Base-by-base conservation (phyloP, 2,329 filamentous ascomycete species). In the Nemania serpens region DNA sequence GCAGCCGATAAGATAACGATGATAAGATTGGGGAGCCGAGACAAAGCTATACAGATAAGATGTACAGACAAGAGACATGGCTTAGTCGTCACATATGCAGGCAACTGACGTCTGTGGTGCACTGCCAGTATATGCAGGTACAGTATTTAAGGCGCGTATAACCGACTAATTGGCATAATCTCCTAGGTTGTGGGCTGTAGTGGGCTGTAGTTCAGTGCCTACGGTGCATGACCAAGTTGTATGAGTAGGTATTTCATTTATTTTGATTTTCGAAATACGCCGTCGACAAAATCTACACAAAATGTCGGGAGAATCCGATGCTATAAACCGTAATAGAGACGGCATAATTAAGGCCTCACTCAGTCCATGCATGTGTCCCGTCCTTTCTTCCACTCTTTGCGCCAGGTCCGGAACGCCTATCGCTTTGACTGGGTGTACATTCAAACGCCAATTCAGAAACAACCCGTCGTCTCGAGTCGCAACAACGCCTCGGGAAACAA, bases 381-480 rank as follows among this genome's bases (percentile, higher is more conserved):
- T 29, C 25, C 39, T 37, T 37, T 7, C 50, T 50, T 25, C 57
- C 55, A 55, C 36, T 57, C 54, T 46, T 50, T 58, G 48, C 56
- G 57, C 61, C 60, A 49, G 45, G 55, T 60, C 64, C 64, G 61
- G 64, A 66, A 66, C 64, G 64, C 64, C 64, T 64, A 54, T 65
- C 55, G 64, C 62, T 64, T 18, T 52, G 54, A 58, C 45, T 55
- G 56, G 42, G 41, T 64, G 55, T 62, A 66, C 64, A 64, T 53
- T 45, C 39, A 39, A 58, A 64, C 59, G 52, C 50, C 46, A 58
- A n/a, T n/a, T 52, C 49, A 58, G 57, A 51, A 56, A 63, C 60
- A 41, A 39, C n/a, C n/a, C n/a, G 49, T 50, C 48, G n/a, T 61
- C 58, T 53, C 47, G 15, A 55, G 25, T 43, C 53, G 42, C 56